Conservation (phyloP, 179 eudicot genomes). For the Amaranthus tricolor region DNA sequence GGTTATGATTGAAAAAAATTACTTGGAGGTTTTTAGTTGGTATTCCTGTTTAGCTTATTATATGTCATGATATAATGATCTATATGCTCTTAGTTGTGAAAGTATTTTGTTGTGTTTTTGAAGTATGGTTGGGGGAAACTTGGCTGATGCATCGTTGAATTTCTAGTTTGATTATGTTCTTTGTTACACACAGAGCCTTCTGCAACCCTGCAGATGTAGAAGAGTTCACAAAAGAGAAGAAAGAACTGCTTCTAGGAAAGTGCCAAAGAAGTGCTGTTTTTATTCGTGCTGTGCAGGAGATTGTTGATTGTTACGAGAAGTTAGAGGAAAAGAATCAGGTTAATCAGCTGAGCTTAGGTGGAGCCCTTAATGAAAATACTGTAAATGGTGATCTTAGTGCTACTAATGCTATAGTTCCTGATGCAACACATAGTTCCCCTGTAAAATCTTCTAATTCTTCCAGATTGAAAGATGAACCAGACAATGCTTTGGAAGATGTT, state of each 20-base stretch:
- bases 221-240: constrained; percentile 86
- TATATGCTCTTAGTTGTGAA: too few species aligned
- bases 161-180: constrained; percentile 22
- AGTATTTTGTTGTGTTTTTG: too few species aligned
- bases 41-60: too few species aligned
- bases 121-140: too few species aligned
- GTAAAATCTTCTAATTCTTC: constrained; percentile 34
- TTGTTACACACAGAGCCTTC: constrained; percentile 64
- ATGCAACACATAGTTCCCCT: constrained; percentile 25
- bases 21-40: too few species aligned
- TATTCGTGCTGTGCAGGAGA: constrained; percentile 89
- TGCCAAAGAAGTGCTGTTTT: constrained; percentile 89
- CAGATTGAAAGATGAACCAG: constrained; percentile 40
- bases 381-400: constrained; percentile 25
- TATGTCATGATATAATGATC: too few species aligned
- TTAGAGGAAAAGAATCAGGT: constrained; percentile 50
- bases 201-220: constrained; percentile 96
- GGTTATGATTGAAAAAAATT: too few species aligned
- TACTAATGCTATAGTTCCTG: constrained; percentile 37
- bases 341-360: constrained; percentile 33
- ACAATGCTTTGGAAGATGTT: constrained; percentile 41
- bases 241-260: constrained; percentile 59
- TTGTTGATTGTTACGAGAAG: constrained; percentile 65
- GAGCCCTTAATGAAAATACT: constrained; percentile 36
- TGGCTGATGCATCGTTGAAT: background rate